Evolutionary conservation across 768 basidiomycete species (phyloP), one percentile per base, ranked within the genome.

Genomic region (Lactarius tabidus): DNA sequence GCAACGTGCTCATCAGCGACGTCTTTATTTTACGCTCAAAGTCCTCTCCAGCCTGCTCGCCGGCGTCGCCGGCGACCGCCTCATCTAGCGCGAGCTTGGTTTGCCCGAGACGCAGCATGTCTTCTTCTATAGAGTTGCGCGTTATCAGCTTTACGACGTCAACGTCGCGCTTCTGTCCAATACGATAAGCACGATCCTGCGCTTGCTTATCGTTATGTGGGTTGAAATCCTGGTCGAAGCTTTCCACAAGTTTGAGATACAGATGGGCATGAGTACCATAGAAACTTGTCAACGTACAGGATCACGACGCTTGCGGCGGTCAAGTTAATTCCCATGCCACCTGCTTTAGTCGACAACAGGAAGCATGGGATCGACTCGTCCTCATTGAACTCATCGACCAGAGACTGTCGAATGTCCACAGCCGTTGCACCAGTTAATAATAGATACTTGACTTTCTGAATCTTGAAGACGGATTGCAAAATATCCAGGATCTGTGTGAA

Each of bases 201-300:
- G 97, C 97, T 77, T 99, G 97, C 66, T 90, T 86, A 76, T 98
- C 97, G 74, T 99, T 99, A 77, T 94, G 92, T 4, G 92, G 92
- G 74, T 98, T 98, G 77, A 98, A 99, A 74, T 98, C 96, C 73
- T 96, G 95, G 74, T 99, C 96, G 73, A 95, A 97, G 85, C 89
- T 91, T 64, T 33, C 51, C 9, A 12, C 20, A 9, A 29, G 48
- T 17, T 33, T 64, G 74, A 59, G 54, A 69, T 51, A 29, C 48
- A 53, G 28, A 60, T 41, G 31, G 48, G 23, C 57, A 41, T 51
- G n/a, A 55, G 29, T 61, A 43, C 2, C 20, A 55, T 17, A 18
- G 18, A 36, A 56, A 62, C 56, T 58, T 35, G 35, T 67, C 62
- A 6, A 74, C 85, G 53, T 66, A 90, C 90, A 95, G 90, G 71